Evolutionary conservation across 1,284 basidiomycete genomes (phyloP), one percentile per base, ranked within the genome.

Genomic region (Cystobasidium sp.): DNA sequence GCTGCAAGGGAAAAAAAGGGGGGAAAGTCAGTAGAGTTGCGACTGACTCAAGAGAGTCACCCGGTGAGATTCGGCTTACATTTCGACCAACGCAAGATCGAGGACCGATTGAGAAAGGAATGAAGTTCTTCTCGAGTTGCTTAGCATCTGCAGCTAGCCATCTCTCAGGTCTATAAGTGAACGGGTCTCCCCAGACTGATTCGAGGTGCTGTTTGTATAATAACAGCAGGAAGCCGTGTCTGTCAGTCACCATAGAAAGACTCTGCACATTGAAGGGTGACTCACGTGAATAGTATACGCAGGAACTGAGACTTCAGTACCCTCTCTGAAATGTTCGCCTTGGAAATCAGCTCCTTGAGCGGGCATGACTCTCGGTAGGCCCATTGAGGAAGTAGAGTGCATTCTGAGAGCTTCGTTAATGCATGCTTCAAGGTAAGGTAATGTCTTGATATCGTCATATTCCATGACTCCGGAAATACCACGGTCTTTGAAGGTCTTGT

Each of bases 321-420:
- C 92, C 61, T 85, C 85, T 37, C 88, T 87, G 86, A 93, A 93
- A 78, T 84, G 84, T 74, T 85, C 81, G 7, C 86, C 90, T 10
- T 85, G 86, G 76, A 92, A 79, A 7, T 90, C 80, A 9, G 79
- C 90, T 18, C 49, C 63, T 56, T 88, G 90, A 65, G 88, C 85
- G 1, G 91, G 90, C 8, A 88, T 88, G 69, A 91, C 77, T 53
- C 92, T 88, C n/a, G 92, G 90, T 24, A 96, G 88, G 37, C 93
- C 93, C 64, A 94, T 86, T 2, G 89, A 87, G 1, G 82, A 84
- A 16, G 85, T 93, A 5, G 91, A 90, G 84, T 94, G 92, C 53
- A 91, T 81, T 12, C 94, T 89, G 46, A 96, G 85, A 6, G 86
- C 89, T 82, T 94, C 93, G 81, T 89, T 88, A 83, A 94, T 90